Evolutionary conservation across 2,329 filamentous ascomycete species (phyloP).

Genomic region (Arthrobotrys musiformis): DNA sequence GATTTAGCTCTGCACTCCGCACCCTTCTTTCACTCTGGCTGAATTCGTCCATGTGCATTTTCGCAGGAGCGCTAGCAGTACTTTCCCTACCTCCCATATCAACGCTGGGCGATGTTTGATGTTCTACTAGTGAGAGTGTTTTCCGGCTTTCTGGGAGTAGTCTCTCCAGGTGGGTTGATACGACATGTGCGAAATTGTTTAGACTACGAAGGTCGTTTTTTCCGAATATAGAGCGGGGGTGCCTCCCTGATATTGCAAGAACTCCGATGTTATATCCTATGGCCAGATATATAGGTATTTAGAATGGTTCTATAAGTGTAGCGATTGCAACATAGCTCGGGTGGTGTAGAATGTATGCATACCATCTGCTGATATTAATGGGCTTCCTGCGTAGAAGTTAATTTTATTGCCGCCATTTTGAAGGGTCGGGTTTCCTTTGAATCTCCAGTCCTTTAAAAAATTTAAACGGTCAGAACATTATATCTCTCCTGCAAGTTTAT

Average conservation of each 20-base stretch:
- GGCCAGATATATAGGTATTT: not conserved
- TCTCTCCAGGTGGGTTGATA: slow-evolving; percentile 45
- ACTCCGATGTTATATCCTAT: slow-evolving; percentile 53
- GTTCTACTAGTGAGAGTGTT: not conserved
- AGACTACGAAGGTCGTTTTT: slow-evolving; percentile 47
- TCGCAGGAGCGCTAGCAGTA: not conserved
- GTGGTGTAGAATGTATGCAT: slow-evolving; percentile 47
- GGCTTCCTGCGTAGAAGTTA: slow-evolving; percentile 62
- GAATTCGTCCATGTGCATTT: not conserved
- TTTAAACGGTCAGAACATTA: not conserved
- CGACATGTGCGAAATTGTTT: slow-evolving; percentile 52
- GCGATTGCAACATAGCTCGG: not conserved
- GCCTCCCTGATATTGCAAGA: slow-evolving; percentile 24
- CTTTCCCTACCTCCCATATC: not conserved
- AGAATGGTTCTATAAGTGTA: not conserved
- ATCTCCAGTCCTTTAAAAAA: slow-evolving; percentile 61
- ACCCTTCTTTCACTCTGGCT: not conserved
- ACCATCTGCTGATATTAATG: slow-evolving; percentile 60
- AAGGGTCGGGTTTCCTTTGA: slow-evolving; percentile 61
- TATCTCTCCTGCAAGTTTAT: not conserved
- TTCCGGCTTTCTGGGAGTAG: slow-evolving; percentile 38
- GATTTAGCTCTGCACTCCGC: not conserved
- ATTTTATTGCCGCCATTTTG: slow-evolving; percentile 58
- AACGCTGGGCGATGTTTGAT: not conserved
- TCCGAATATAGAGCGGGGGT: slow-evolving; percentile 13